phyloP scores from a whole-genome alignment of 2,329 filamentous ascomycete species.

The Xylariaceae sp. region DNA sequence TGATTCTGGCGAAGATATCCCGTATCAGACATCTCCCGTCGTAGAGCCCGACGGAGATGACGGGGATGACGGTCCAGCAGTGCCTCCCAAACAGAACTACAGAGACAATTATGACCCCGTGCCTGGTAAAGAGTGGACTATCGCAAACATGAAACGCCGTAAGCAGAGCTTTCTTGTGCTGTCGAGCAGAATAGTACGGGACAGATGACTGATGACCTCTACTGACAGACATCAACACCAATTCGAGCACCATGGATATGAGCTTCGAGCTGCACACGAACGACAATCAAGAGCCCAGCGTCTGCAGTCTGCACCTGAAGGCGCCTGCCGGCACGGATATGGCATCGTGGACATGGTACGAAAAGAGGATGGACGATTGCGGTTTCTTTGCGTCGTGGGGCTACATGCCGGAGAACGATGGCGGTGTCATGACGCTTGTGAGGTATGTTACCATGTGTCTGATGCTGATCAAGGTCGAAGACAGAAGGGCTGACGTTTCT shows the following conservation, averaged over 20 bases:
- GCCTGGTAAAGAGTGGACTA: conserved; percentile 6
- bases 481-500: not conserved
- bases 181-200: not conserved
- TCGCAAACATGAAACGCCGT: conserved; percentile 3
- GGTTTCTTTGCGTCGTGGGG: conserved; percentile 24
- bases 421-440: conserved; percentile 25
- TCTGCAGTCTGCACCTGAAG: conserved; percentile 14
- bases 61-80: not conserved
- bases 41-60: no score
- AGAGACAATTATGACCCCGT: not conserved
- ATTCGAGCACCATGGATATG: conserved; percentile 8
- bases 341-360: conserved; percentile 21
- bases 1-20: conserved; percentile 14
- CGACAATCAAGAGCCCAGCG: not conserved
- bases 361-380: conserved; percentile 14
- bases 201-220: not conserved
- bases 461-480: not conserved
- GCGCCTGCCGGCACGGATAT: conserved; percentile 13
- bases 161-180: not conserved
- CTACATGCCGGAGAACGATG: conserved; percentile 16
- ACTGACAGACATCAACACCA: conserved; percentile 15
- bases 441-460: conserved; percentile 12
- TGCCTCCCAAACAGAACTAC: not conserved
- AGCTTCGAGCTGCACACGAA: conserved; percentile 15
- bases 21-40: conserved; percentile 10